A percentile compares a stretch with the other conserved stretches of the same genome.
These are phyloP conservation scores for Penicillium pancosmium DNA, from an alignment of 495 filamentous ascomycete species.

Conservation along the genomic window DNA sequence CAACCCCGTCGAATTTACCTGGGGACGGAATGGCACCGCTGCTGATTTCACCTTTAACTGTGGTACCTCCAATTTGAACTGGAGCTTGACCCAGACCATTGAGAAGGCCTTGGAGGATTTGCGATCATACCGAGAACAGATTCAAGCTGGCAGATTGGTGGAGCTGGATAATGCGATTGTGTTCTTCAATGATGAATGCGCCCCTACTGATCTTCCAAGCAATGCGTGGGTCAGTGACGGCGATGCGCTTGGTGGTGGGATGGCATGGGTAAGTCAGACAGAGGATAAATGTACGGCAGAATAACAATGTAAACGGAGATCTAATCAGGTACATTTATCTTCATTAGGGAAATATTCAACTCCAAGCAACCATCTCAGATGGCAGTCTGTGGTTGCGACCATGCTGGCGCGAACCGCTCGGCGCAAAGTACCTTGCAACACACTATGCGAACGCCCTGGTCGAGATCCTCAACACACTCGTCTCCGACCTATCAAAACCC, in stretches of 20 bases:
- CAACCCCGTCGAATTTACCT: slow-evolving; percentile 11
- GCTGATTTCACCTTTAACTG: slow-evolving; percentile 13
- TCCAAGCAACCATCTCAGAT: slow-evolving; percentile 13
- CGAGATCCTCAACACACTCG: slow-evolving; percentile 33
- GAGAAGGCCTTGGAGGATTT: slow-evolving; percentile 6
- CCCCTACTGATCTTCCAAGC: slow-evolving; percentile 9
- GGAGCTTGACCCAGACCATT: not conserved
- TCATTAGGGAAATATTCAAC: slow-evolving; percentile 13
- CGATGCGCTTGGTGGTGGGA: slow-evolving; percentile 17
- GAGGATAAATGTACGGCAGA: not conserved
- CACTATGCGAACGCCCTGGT: slow-evolving; percentile 23
- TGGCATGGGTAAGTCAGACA: slow-evolving; percentile 10
- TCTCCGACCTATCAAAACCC: slow-evolving; percentile 23
- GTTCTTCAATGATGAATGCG: slow-evolving; percentile 15
- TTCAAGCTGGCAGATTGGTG: slow-evolving; percentile 1
- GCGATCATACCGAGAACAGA: slow-evolving; percentile 6
- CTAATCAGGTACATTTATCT: not conserved
- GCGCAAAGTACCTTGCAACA: slow-evolving; percentile 13
- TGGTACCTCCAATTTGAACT: slow-evolving; percentile 1
- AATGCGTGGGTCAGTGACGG: slow-evolving; percentile 16
- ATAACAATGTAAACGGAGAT: not conserved
- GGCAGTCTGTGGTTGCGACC: slow-evolving; percentile 14
- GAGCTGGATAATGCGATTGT: slow-evolving; percentile 6
- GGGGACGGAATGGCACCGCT: slow-evolving; percentile 9
- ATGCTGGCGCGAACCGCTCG: slow-evolving; percentile 16